phyloP scores from a whole-genome alignment of 1,139 yeast genomes.

The Candida tropicalis region DNA sequence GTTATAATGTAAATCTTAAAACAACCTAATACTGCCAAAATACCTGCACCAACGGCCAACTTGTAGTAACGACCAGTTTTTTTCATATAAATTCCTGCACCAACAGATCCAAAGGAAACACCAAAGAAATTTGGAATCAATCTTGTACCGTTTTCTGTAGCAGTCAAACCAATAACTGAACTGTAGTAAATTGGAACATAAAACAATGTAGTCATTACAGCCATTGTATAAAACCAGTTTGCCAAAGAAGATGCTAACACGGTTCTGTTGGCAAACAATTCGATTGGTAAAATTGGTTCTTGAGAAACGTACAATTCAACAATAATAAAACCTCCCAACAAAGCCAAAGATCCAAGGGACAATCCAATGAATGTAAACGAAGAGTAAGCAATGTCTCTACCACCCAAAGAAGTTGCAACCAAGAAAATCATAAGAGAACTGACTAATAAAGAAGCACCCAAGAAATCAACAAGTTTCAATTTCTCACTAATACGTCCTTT shows the following conservation, averaged over 20 bases:
- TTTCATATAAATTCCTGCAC: slow-evolving; percentile 71
- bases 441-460: slow-evolving; percentile 67
- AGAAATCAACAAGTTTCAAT: slow-evolving; percentile 66
- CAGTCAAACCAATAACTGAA: slow-evolving; percentile 55
- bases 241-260: slow-evolving; percentile 66
- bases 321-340: slow-evolving; percentile 41
- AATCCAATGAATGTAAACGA: slow-evolving; percentile 36
- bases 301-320: slow-evolving; percentile 57
- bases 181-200: slow-evolving; percentile 68
- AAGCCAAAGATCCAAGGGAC: slow-evolving; percentile 20
- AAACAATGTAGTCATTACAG: slow-evolving; percentile 55
- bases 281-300: slow-evolving; percentile 71
- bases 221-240: slow-evolving; percentile 67
- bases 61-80: slow-evolving; percentile 66
- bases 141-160: slow-evolving; percentile 65
- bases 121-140: slow-evolving; percentile 69
- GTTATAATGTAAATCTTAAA: slow-evolving; percentile 38
- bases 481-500: slow-evolving; percentile 42
- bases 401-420: slow-evolving; percentile 72
- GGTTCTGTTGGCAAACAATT: slow-evolving; percentile 56
- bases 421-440: slow-evolving; percentile 53
- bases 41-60: slow-evolving; percentile 48
- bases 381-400: slow-evolving; percentile 51
- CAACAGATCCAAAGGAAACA: slow-evolving; percentile 68
- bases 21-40: slow-evolving; percentile 50